phyloP scores from a whole-genome alignment of 169 alveolate genomes.

The Gregarina niphandrodes region DNA sequence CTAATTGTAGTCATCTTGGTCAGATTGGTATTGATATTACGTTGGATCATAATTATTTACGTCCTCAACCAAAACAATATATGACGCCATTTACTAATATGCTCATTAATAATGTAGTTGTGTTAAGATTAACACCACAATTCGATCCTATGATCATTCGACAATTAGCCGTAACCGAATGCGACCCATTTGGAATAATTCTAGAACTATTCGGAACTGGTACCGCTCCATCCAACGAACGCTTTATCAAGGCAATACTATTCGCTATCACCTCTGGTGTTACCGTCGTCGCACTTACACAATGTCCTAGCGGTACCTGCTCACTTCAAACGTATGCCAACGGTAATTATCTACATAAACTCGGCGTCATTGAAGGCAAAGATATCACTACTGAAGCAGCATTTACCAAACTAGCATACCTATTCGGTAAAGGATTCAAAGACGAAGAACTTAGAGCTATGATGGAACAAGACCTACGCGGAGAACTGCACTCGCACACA shows the following conservation, averaged over 20 bases:
- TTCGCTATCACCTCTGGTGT: constrained; percentile 38
- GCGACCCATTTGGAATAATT: constrained; percentile 15
- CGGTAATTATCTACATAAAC: constrained; percentile 28
- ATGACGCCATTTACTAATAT: neutral
- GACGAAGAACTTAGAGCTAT: constrained; percentile 3
- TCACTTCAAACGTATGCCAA: constrained; percentile 38
- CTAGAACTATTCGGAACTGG: constrained; percentile 52
- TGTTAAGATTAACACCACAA: constrained; percentile 3
- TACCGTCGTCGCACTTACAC: constrained; percentile 40
- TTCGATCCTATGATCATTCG: constrained; percentile 8
- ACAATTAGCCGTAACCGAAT: neutral
- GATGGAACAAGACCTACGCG: constrained; percentile 14
- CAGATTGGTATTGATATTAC: constrained; percentile 29
- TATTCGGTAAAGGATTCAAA: constrained; percentile 10
- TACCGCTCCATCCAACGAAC: constrained; percentile 40
- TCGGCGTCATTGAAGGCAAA: constrained; percentile 43
- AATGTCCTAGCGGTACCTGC: constrained; percentile 47
- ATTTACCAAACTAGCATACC: constrained; percentile 24
- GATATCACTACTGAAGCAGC: constrained; percentile 49
- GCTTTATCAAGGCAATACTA: too few relatives aligned
- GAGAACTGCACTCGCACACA: constrained; percentile 5
- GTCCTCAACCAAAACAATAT: constrained; percentile 9
- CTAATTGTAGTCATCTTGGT: constrained; percentile 38
- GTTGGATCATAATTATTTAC: constrained; percentile 15
- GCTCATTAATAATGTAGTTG: constrained; percentile 9